Percentiles rank a stretch among this genome's conserved stretches.
Evolutionary conservation across 768 basidiomycete genomes (phyloP).

Genomic region (Suillus occidentalis): DNA sequence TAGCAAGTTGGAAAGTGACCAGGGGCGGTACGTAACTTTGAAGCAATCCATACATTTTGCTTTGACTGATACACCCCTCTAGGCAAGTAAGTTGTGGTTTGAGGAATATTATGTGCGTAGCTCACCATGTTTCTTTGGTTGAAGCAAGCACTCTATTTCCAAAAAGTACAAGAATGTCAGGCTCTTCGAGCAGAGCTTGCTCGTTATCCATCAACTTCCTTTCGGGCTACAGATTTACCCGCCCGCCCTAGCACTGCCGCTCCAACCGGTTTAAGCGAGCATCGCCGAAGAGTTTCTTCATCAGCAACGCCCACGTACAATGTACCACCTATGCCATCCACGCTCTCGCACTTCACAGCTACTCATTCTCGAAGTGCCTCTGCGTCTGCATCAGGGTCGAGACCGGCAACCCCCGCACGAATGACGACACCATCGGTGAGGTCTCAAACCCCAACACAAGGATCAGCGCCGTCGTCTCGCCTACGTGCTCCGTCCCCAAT

Average conservation of each 20-base stretch:
- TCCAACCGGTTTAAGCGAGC: slow-evolving; percentile 22
- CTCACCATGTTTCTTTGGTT: slow-evolving; percentile 20
- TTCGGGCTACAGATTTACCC: slow-evolving; percentile 20
- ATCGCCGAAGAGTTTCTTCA: slow-evolving; percentile 31
- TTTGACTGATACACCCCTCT: slow-evolving; percentile 25
- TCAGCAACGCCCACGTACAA: slow-evolving; percentile 34
- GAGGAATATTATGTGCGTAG: slow-evolving; percentile 7
- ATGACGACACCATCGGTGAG: slow-evolving; percentile 26
- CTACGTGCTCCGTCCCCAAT: slow-evolving; percentile 30
- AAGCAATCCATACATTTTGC: slow-evolving; percentile 10
- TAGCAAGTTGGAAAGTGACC: slow-evolving; percentile 63
- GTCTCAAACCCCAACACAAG: slow-evolving; percentile 9
- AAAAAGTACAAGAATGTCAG: slow-evolving; percentile 72
- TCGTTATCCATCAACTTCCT: slow-evolving; percentile 40
- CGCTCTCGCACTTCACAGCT: slow-evolving; percentile 52
- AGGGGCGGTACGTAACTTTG: slow-evolving; percentile 58
- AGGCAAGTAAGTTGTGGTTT: slow-evolving; percentile 57
- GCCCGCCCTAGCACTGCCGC: slow-evolving; percentile 27
- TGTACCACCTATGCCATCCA: slow-evolving; percentile 37
- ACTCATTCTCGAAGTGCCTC: slow-evolving; percentile 60
- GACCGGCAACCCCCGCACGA: slow-evolving; percentile 34
- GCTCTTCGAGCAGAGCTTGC: slow-evolving; percentile 64
- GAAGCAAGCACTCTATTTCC: slow-evolving; percentile 59
- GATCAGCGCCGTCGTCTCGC: slow-evolving; percentile 28
- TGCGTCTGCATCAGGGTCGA: slow-evolving; percentile 35